A percentile compares a stretch with the other conserved stretches of the same genome.
phyloP scores from a whole-genome alignment of 2,329 filamentous ascomycete species.

The Botrytis sinoallii region DNA sequence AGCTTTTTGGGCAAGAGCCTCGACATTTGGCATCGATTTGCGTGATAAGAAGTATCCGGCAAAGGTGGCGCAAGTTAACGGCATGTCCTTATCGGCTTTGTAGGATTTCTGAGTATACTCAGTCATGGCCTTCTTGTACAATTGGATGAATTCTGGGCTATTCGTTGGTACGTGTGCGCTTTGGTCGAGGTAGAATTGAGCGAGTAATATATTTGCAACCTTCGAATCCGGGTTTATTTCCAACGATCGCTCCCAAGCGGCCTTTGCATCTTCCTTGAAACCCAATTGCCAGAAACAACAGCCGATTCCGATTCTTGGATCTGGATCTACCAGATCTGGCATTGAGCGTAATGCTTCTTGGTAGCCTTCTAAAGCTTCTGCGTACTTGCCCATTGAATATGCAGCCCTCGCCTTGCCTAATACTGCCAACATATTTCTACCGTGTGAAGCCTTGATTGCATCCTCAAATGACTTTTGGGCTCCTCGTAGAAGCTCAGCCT shows the following conservation, averaged over 20 bases:
- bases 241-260: constrained; percentile 83
- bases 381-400: constrained; percentile 82
- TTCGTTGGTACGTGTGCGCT: constrained; percentile 80
- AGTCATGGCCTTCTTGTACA: constrained; percentile 93
- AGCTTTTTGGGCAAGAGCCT: constrained; percentile 83
- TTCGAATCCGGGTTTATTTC: constrained; percentile 82
- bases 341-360: constrained; percentile 84
- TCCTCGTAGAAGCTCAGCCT: constrained; percentile 75
- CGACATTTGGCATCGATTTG: constrained; percentile 76
- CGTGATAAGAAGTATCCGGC: constrained; percentile 84
- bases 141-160: constrained; percentile 75
- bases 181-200: constrained; percentile 82
- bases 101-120: constrained; percentile 92
- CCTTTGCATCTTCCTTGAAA: constrained; percentile 87
- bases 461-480: constrained; percentile 95
- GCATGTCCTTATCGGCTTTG: constrained; percentile 87
- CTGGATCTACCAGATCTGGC: constrained; percentile 84
- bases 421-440: constrained; percentile 86
- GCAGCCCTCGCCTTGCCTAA: constrained; percentile 85
- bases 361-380: constrained; percentile 78
- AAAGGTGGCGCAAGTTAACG: constrained; percentile 86
- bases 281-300: constrained; percentile 97
- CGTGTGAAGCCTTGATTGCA: constrained; percentile 77
- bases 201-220: constrained; percentile 84
- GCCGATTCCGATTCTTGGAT: constrained; percentile 92